Conservation (phyloP, 805 yeast genomes). For the Alloascoidea africana region DNA sequence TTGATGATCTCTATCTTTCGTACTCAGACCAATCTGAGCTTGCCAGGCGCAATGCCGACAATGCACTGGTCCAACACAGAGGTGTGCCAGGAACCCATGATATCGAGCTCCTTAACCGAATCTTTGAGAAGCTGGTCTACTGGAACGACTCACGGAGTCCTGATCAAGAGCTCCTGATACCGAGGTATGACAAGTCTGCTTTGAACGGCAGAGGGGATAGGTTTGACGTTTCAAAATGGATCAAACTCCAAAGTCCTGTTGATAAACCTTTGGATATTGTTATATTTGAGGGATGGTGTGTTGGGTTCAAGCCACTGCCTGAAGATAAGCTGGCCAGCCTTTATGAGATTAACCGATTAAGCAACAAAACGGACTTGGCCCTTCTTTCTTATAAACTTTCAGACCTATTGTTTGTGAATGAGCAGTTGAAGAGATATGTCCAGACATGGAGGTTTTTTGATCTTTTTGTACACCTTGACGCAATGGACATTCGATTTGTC, state of each 20-base stretch:
- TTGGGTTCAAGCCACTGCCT: slow-evolving; percentile 45
- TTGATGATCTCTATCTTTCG: slow-evolving; percentile 78
- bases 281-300: slow-evolving; percentile 89
- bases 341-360: not conserved
- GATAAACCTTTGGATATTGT: slow-evolving; percentile 40
- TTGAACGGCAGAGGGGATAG: slow-evolving; percentile 74
- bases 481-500: slow-evolving; percentile 45
- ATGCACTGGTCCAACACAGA: slow-evolving; percentile 53
- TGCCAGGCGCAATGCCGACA: slow-evolving; percentile 23
- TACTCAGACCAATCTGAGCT: slow-evolving; percentile 41
- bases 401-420: slow-evolving; percentile 30
- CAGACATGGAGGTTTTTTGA: slow-evolving; percentile 44
- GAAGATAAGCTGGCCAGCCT: slow-evolving; percentile 14
- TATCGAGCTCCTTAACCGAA: slow-evolving; percentile 22
- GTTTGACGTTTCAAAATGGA: slow-evolving; percentile 24
- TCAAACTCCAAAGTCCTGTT: slow-evolving; percentile 9
- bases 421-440: slow-evolving; percentile 32
- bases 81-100: slow-evolving; percentile 97
- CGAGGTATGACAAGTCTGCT: slow-evolving; percentile 67
- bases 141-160: slow-evolving; percentile 15
- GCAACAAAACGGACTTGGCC: slow-evolving; percentile 5
- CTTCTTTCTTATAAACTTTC: not conserved
- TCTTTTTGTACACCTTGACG: slow-evolving; percentile 43
- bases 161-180: slow-evolving; percentile 16
- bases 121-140: slow-evolving; percentile 19